Evolutionary conservation across 1,139 yeast species (phyloP), one percentile per base, ranked within the genome.

Genomic region (Pneumocystis canis): DNA sequence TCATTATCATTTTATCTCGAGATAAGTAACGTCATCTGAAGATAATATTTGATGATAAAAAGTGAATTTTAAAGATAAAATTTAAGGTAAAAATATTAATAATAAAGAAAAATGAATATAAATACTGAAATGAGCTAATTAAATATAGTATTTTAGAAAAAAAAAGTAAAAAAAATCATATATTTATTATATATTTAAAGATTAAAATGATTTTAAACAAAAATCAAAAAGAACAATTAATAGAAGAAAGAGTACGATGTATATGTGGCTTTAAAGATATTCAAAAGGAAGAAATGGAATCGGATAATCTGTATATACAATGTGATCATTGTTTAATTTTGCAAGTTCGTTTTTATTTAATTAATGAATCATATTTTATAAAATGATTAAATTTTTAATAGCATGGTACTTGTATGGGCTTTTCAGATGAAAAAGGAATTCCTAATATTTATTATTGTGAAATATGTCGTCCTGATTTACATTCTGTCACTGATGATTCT

Each of bases 331-430:
- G 97, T 74, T 83, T 88, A 20, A 96, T 85, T 6, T 90, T 97
- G 97, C 97, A 90, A 74, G 97, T 90, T 72, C 97, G 97, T 2
- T 88, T 79, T 73, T 90, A 97, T 76, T 96, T 90, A 54, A 95
- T 96, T 0, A 60, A 63, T 14, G 5, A 11, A 6, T 33, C 9
- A 14, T 57, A 18, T 11, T 28, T 28, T 18, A 6, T 5, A 25
- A 11, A 30, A 9, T 35, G 33, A 16, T 53, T 3, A 32, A 53
- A 2, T 14, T 25, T 47, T 47, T 25, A 1, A 4, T 47, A 47
- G 54, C 54, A 47, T 47, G 54, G 54, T 1, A 14, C 20, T 11
- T 47, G 54, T 25, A 31, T 47, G 16, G 54, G 54, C 6, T 47
- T 47, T 47, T 11, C n/a, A 6, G 54, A 47, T 47, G 54, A 47